These are phyloP conservation scores for Wickerhamomyces pijperi DNA, from an alignment of 805 yeast genomes.

Conservation along the genomic window DNA sequence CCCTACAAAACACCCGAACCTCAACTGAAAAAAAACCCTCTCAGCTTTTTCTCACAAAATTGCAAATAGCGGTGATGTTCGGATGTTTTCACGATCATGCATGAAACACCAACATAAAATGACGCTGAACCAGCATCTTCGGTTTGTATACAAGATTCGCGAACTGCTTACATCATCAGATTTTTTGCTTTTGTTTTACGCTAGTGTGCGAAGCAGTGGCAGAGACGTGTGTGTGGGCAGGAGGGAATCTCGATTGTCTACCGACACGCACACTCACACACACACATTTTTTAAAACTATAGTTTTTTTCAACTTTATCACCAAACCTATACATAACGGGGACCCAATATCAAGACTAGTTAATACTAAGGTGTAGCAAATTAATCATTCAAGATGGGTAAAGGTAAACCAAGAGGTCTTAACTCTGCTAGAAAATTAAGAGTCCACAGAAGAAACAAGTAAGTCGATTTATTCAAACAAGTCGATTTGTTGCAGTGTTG, in stretches of 20 bases:
- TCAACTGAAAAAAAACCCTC: neutral
- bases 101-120: no score
- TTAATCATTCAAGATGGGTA: conserved; percentile 66
- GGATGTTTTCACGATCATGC: no score
- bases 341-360: conserved; percentile 1
- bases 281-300: conserved; percentile 1
- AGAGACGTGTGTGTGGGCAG: no score
- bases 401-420: conserved; percentile 99
- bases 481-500: neutral
- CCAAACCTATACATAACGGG: conserved; percentile 3
- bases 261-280: neutral
- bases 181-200: neutral
- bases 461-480: conserved; percentile 19
- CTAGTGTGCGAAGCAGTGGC: neutral
- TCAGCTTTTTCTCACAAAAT: no score
- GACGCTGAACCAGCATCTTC: no score
- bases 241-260: neutral
- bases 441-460: conserved; percentile 98
- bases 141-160: no score
- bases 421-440: conserved; percentile 99
- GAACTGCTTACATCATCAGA: neutral
- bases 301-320: conserved; percentile 8
- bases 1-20: neutral
- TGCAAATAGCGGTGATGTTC: no score
- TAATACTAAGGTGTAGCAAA: neutral